Evolutionary conservation across 768 basidiomycete genomes (phyloP), one percentile per base, ranked within the genome.

Genomic region (Russula emetica): DNA sequence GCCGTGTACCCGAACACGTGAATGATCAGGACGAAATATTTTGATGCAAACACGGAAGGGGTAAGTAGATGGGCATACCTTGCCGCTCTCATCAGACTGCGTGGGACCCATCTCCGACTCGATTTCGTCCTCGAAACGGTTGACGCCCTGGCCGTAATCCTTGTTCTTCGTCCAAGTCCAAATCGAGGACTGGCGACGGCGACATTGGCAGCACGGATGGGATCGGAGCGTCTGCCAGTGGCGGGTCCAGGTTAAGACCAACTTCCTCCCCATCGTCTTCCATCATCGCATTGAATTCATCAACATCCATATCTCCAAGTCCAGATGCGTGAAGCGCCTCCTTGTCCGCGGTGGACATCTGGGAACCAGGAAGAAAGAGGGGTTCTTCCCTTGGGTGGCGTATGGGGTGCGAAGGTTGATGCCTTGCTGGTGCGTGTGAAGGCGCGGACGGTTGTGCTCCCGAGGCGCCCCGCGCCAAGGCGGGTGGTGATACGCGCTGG

Each of bases 201-300:
- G n/a, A 54, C 4, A 36, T 42, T 16, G 34, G 58, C 8, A 11
- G 36, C 49, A 22, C 28, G 7, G 47, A 60, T 3, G 58, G 30
- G n/a, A 34, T 59, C n/a, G 24, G 64, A 55, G 53, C n/a, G 40
- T 56, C 57, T 24, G 47, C 8, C 36, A 36, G 47, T 28, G 36
- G 47, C 18, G 36, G 7, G 18, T 30, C 50, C 44, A 45, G 36
- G 42, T 58, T 67, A 42, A 70, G 66, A 40, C 66, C 72, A 51
- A 76, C 80, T 69, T 87, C 85, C 64, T 83, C 82, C 13, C 80
- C 84, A 2, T 85, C 84, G 30, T 77, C 84, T 58, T 83, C 83
- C 22, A 87, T 72, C 77, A 87, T 78, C 28, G 80, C 83, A 24
- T 76, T 78, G 40, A 90, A 73, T 70, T 90, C 87, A 26, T 83